These are phyloP conservation scores for Chlorokybus atmophyticus DNA, from an alignment of 139 green algal species.

Conservation along the genomic window DNA sequence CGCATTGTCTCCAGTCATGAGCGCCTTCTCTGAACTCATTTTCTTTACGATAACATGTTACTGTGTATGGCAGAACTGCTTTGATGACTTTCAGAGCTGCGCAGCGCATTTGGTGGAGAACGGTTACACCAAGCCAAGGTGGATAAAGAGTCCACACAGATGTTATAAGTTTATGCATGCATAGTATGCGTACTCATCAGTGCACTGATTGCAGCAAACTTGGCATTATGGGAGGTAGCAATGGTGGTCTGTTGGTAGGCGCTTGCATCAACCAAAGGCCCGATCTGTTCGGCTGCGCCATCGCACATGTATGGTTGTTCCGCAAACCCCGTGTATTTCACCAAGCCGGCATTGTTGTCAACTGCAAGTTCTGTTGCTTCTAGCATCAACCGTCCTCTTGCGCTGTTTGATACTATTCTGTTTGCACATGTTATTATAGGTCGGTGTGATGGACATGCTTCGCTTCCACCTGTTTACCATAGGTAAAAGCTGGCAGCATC, in stretches of 20 bases:
- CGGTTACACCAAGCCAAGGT: slow-evolving; percentile 36
- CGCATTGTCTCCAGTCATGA: no score
- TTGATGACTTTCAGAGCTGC: slow-evolving; percentile 68
- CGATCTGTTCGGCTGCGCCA: slow-evolving; percentile 66
- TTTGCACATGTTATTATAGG: no score
- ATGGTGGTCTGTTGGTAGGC: slow-evolving; percentile 81
- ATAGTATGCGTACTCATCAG: no score
- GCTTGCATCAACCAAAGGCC: slow-evolving; percentile 73
- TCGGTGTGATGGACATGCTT: slow-evolving; percentile 73
- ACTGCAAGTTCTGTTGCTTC: no score
- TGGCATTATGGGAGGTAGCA: slow-evolving; percentile 71
- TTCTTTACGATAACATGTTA: slow-evolving; percentile 3
- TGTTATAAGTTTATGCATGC: no score
- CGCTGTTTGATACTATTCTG: no score
- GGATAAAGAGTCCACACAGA: not conserved
- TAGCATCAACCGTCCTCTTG: no score
- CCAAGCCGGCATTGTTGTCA: no score
- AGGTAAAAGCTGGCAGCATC: no score
- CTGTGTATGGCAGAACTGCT: slow-evolving; percentile 76
- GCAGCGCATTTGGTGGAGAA: slow-evolving; percentile 50
- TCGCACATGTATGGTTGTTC: no score
- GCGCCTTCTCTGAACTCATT: not conserved
- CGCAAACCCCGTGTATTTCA: no score
- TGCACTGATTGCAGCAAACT: slow-evolving; percentile 42
- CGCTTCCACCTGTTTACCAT: slow-evolving; percentile 93